Evolutionary conservation across 2,329 filamentous ascomycete genomes (phyloP), one percentile per base, ranked within the genome.

Genomic region (Colletotrichum tanaceti): DNA sequence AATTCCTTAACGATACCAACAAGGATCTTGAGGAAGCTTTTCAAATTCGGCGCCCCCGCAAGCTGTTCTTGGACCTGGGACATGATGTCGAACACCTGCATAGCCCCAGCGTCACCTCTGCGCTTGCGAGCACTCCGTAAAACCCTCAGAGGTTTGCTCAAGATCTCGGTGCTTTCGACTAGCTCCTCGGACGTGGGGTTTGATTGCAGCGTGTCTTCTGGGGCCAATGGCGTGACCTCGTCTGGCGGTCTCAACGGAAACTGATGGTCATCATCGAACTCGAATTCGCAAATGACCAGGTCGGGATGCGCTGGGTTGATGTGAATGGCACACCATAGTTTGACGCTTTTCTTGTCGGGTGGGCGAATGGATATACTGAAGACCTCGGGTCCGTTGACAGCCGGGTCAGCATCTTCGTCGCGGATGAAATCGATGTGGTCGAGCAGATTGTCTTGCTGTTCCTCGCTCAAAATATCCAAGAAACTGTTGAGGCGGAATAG

Each of bases 51-150:
- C 1, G 93, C 92, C 32, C 89, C 87, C 5, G 92, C 87, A 14
- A 97, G 83, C 77, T 97, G 94, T 73, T 97, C 93, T 76, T 97
- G 93, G 0, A 97, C 91, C 76, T 97, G 94, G 1, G 92, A 93
- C 87, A 97, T 92, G 71, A 97, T 94, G 77, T 93, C 94, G 78
- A 97, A 97, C 1, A 96, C 92, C 73, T 97, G 91, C 90, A 96
- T 96, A 0, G 92, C 92, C 5, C 91, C 91, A 53, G 93, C 91
- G 74, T 96, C 92, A 6, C 92, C 92, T 72, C 89, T 88, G 58
- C 90, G 85, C 74, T 92, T 93, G 11, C 93, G 87, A 0, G 93
- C 91, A 75, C 90, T 93, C 43, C 92, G 84, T 28, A 96, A 77
- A 1, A 96, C 88, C 44, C 93, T 85, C n/a, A 97, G 80, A 5